Percentiles rank a stretch among this genome's conserved stretches.
phyloP scores from a whole-genome alignment of 1,284 basidiomycete genomes.

The Puccinia triticina region DNA sequence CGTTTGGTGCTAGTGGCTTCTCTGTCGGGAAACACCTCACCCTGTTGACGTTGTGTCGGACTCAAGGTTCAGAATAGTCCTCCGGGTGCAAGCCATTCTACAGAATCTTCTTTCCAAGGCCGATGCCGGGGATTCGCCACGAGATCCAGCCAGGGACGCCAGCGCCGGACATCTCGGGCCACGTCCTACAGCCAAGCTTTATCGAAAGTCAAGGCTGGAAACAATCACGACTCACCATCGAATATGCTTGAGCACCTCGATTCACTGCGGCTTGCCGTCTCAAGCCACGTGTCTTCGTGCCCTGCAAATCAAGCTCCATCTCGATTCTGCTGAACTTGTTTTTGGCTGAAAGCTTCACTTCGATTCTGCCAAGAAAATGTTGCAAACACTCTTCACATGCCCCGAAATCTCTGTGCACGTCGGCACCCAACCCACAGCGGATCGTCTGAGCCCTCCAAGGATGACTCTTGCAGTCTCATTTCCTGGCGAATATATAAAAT shows the following conservation, averaged over 20 bases:
- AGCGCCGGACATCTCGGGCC: not conserved
- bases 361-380: not conserved
- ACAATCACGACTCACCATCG: not conserved
- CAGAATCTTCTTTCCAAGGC: not conserved
- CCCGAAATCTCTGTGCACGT: not conserved
- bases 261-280: not conserved
- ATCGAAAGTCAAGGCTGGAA: not conserved
- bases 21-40: too few species aligned
- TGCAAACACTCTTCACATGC: not conserved
- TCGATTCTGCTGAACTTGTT: not conserved
- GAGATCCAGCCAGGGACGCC: not conserved
- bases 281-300: not conserved
- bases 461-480: not conserved
- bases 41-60: too few species aligned
- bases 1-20: too few species aligned
- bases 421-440: conserved; percentile 13
- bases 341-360: conserved; percentile 2
- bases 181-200: conserved; percentile 14
- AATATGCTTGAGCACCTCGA: not conserved
- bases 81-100: too few species aligned
- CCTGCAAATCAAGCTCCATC: not conserved
- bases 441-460: not conserved
- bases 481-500: not conserved
- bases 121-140: not conserved
- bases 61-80: too few species aligned